Percentiles rank a stretch among this genome's conserved stretches.
Conservation (phyloP, 108 stramenopile genomes). For the Cylindrotheca closterium region DNA sequence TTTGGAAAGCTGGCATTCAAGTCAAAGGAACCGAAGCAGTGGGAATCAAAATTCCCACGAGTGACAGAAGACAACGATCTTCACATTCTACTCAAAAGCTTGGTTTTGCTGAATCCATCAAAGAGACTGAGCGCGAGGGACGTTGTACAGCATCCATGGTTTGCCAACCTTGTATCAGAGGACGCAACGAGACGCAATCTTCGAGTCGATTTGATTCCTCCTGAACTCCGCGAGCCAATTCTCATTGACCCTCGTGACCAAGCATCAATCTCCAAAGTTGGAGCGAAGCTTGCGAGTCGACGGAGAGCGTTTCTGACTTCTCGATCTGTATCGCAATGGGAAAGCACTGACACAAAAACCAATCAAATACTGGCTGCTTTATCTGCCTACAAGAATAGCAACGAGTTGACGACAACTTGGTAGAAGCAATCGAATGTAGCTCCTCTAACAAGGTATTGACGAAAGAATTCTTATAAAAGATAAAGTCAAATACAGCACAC, state of each 20-base stretch:
- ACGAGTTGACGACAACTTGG: too few species aligned
- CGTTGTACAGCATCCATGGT: constrained; percentile 36
- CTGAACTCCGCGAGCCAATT: constrained; percentile 13
- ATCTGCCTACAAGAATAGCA: too few species aligned
- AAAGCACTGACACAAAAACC: background rate
- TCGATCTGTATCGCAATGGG: background rate
- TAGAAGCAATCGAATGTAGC: too few species aligned
- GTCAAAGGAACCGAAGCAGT: constrained; percentile 24
- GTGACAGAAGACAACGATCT: constrained; percentile 24
- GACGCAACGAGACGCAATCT: background rate
- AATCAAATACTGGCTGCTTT: too few species aligned
- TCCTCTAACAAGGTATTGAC: too few species aligned
- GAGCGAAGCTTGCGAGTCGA: background rate
- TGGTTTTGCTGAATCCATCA: constrained; percentile 59
- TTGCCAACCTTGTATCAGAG: constrained; percentile 3
- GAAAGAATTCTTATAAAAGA: too few species aligned
- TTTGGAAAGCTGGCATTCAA: constrained; percentile 61
- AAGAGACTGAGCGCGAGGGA: constrained; percentile 47
- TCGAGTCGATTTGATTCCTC: constrained; percentile 20
- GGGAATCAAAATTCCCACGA: constrained; percentile 31
- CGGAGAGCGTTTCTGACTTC: background rate
- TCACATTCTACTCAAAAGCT: constrained; percentile 23
- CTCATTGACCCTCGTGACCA: background rate
- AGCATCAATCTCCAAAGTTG: constrained; percentile 1
- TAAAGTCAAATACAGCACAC: too few species aligned